Evolutionary conservation across 805 yeast species (phyloP).

Genomic region (Wickerhamiella nectarea): DNA sequence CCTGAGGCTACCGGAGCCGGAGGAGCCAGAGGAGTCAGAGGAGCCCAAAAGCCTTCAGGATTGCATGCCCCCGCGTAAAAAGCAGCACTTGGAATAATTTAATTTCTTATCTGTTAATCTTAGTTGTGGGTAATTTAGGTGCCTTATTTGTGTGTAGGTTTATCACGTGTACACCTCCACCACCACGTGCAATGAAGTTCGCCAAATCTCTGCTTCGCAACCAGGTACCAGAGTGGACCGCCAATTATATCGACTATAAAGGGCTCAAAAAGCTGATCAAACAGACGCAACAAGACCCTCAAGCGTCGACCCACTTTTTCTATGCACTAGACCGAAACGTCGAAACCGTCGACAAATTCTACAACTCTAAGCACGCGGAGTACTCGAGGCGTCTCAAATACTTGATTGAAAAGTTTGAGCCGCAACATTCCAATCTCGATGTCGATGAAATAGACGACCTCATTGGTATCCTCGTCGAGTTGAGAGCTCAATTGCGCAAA

Average conservation of each 20-base stretch:
- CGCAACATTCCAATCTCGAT: conserved; percentile 26
- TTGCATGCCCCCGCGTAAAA: neutral
- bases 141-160: neutral
- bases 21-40: neutral
- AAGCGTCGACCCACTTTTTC: conserved; percentile 37
- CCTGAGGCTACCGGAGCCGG: neutral
- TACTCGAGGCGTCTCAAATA: conserved; percentile 52
- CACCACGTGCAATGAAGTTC: conserved; percentile 17
- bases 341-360: conserved; percentile 69
- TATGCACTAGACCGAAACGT: conserved; percentile 66
- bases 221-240: conserved; percentile 89
- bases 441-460: conserved; percentile 50
- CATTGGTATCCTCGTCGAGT: conserved; percentile 54
- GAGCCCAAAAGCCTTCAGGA: neutral
- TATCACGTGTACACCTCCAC: neutral
- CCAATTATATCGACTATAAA: conserved; percentile 73
- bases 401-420: conserved; percentile 24
- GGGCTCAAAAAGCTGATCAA: conserved; percentile 69
- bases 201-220: conserved; percentile 44
- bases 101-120: too few relatives aligned
- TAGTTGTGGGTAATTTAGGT: too few relatives aligned
- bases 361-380: conserved; percentile 56
- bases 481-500: conserved; percentile 63
- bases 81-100: neutral
- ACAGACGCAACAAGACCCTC: conserved; percentile 31